Conservation (phyloP, 768 basidiomycete genomes). For the Rhizopogon sp. region DNA sequence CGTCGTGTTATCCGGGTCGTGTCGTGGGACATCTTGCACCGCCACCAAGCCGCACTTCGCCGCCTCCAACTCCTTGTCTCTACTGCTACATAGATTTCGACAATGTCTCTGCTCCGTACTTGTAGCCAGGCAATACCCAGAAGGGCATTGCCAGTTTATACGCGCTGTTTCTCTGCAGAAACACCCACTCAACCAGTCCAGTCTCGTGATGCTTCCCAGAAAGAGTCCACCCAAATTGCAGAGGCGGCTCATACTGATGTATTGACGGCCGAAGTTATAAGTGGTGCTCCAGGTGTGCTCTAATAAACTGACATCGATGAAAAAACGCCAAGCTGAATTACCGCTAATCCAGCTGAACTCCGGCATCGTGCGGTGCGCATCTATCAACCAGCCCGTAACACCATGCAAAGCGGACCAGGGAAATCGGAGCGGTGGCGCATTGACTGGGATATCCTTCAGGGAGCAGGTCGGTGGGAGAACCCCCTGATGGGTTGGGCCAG, state of each 20-base stretch:
- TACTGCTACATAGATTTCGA: slow-evolving; percentile 2
- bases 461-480: slow-evolving; percentile 95
- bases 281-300: slow-evolving; percentile 76
- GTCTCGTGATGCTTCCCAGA: slow-evolving; percentile 14
- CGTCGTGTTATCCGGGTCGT: too few relatives aligned
- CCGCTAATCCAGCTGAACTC: slow-evolving; percentile 56
- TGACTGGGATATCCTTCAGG: slow-evolving; percentile 89
- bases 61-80: not conserved
- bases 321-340: not conserved
- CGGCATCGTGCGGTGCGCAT: slow-evolving; percentile 86
- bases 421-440: slow-evolving; percentile 89
- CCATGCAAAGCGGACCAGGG: slow-evolving; percentile 89
- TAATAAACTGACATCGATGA: not conserved
- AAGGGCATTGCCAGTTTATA: slow-evolving; percentile 9
- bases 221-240: slow-evolving; percentile 32
- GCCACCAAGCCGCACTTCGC: not conserved
- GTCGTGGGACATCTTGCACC: not conserved
- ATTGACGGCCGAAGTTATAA: slow-evolving; percentile 75
- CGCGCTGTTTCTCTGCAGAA: slow-evolving; percentile 18
- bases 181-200: slow-evolving; percentile 12
- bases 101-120: slow-evolving; percentile 55
- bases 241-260: slow-evolving; percentile 52
- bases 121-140: slow-evolving; percentile 29
- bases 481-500: slow-evolving; percentile 96
- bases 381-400: slow-evolving; percentile 88